These are phyloP conservation scores for Emmonsiellopsis sp. DNA, from an alignment of 2,329 filamentous ascomycete genomes.

Conservation along the genomic window DNA sequence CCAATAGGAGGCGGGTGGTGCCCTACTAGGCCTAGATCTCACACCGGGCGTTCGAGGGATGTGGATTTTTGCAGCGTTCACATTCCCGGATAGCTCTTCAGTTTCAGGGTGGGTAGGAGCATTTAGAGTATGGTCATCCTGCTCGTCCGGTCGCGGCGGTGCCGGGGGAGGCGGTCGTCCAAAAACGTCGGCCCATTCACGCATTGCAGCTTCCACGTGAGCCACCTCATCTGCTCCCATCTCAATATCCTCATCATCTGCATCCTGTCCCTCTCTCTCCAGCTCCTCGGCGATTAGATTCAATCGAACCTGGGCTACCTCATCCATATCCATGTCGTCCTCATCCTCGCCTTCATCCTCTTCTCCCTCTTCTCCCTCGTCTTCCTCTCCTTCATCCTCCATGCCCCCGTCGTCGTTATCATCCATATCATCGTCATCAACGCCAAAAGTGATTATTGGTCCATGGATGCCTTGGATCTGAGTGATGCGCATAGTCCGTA, in stretches of 20 bases:
- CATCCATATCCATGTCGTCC: slow-evolving; percentile 31
- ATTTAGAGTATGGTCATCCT: background rate
- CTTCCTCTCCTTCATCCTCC: slow-evolving; percentile 26
- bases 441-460: slow-evolving; percentile 14
- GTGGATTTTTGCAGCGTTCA: slow-evolving; percentile 34
- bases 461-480: background rate
- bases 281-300: slow-evolving; percentile 15
- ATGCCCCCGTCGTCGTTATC: slow-evolving; percentile 17
- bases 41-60: slow-evolving; percentile 73
- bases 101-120: slow-evolving; percentile 1
- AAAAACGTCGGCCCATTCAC: slow-evolving; percentile 59
- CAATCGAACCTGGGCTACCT: slow-evolving; percentile 28
- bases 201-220: slow-evolving; percentile 66
- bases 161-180: slow-evolving; percentile 51
- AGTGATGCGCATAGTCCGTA: background rate
- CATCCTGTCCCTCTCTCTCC: slow-evolving; percentile 5
- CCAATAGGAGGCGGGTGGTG: slow-evolving; percentile 61
- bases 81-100: background rate
- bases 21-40: slow-evolving; percentile 34
- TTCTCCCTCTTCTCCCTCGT: slow-evolving; percentile 25
- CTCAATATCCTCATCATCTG: slow-evolving; percentile 42
- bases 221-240: slow-evolving; percentile 56
- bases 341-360: slow-evolving; percentile 29
- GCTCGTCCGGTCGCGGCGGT: slow-evolving; percentile 31
- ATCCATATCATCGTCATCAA: background rate